These are phyloP conservation scores for Solanum etuberosum DNA, from an alignment of 257 asterid species.

Conservation along the genomic window DNA sequence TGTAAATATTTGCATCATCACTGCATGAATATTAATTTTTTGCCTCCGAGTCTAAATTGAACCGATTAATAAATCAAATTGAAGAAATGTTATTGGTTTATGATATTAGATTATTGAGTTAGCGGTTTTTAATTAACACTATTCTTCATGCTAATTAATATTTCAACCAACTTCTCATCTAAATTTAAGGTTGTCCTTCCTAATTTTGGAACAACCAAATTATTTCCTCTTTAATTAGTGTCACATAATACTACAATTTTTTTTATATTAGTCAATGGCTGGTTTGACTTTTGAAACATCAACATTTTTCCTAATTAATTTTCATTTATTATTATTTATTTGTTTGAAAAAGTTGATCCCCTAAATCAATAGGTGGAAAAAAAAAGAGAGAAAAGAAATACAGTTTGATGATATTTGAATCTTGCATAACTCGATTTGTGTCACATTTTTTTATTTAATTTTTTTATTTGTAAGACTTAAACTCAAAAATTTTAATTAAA, in stretches of 20 bases:
- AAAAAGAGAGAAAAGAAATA: not conserved
- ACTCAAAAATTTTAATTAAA: not conserved
- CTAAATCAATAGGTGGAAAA: not conserved
- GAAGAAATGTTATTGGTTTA: too few relatives aligned
- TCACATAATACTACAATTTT: not conserved
- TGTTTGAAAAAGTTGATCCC: not conserved
- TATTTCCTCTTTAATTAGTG: not conserved
- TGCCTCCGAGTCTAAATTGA: not conserved
- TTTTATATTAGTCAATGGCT: not conserved
- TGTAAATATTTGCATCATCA: not conserved
- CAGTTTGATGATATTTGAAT: not conserved
- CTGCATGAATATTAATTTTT: too few relatives aligned
- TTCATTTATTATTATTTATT: not conserved
- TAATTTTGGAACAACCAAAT: not conserved
- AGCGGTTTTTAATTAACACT: too few relatives aligned
- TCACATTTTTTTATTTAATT: too few relatives aligned
- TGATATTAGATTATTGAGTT: too few relatives aligned
- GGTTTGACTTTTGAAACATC: not conserved
- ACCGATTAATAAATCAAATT: not conserved
- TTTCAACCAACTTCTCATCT: not conserved
- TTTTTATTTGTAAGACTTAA: not conserved
- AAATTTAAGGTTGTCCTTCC: not conserved
- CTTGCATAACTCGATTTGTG: not conserved
- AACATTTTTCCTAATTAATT: not conserved
- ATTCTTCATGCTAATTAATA: not conserved